phyloP scores from a whole-genome alignment of 2,329 filamentous ascomycete genomes.

The Aspergillus thermomutatus region DNA sequence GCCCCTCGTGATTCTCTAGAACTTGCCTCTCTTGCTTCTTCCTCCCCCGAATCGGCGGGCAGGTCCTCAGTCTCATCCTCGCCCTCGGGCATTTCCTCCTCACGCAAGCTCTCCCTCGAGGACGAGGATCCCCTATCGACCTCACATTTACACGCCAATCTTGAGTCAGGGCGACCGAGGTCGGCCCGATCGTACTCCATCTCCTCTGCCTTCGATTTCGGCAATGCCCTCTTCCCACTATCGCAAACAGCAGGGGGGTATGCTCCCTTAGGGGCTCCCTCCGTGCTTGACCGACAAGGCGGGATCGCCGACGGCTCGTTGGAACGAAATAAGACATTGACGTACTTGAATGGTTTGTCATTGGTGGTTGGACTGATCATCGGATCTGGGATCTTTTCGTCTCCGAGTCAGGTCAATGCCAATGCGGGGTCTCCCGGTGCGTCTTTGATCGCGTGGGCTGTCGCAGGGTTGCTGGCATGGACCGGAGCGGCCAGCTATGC shows the following conservation, averaged over 20 bases:
- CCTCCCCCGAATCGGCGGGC: slow-evolving; percentile 62
- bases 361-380: slow-evolving; percentile 92
- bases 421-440: slow-evolving; percentile 91
- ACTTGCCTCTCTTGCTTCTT: slow-evolving; percentile 89
- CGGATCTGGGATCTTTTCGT: slow-evolving; percentile 93
- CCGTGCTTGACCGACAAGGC: slow-evolving; percentile 53
- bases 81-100: slow-evolving; percentile 85
- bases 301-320: slow-evolving; percentile 71
- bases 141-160: slow-evolving; percentile 49
- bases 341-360: slow-evolving; percentile 88
- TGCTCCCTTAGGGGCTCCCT: slow-evolving; percentile 77
- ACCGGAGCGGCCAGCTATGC: slow-evolving; percentile 94
- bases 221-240: slow-evolving; percentile 86
- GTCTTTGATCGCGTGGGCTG: slow-evolving; percentile 82
- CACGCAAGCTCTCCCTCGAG: slow-evolving; percentile 82
- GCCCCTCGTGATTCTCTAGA: slow-evolving; percentile 85
- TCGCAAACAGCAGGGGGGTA: slow-evolving; percentile 80
- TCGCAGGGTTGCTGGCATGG: slow-evolving; percentile 92
- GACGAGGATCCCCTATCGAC: slow-evolving; percentile 72
- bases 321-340: slow-evolving; percentile 94
- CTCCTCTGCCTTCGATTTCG: slow-evolving; percentile 92
- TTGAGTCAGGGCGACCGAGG: slow-evolving; percentile 46
- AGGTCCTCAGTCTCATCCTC: slow-evolving; percentile 70
- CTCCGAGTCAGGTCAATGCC: slow-evolving; percentile 84
- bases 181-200: slow-evolving; percentile 76